Evolutionary conservation across 805 yeast species (phyloP), one percentile per base, ranked within the genome.

Genomic region (Metschnikowia dekortorum): DNA sequence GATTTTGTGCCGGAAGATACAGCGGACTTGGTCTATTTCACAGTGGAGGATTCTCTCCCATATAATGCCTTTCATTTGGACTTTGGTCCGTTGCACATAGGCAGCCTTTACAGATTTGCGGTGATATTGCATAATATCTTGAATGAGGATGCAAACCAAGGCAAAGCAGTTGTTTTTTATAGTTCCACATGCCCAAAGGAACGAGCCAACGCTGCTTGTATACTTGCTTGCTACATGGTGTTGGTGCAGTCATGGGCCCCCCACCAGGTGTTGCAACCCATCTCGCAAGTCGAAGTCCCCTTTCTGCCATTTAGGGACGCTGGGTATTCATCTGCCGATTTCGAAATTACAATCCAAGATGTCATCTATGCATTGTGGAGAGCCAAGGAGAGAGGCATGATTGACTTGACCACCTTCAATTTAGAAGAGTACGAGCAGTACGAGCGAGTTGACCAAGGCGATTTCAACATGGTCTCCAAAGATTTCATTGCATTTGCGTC

Each of bases 401-500:
- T 94, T 40, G 97, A 94, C 63, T 74, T 94, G 63, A 87, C 94
- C 46, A 74, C 79, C 30, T 92, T 94, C 72, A 88, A 91, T 63
- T 75, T 94, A 51, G 98, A 94, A 65, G 96, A 89, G 62, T 92
- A 91, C 66, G 99, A 94, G 67, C 87, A 83, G 61, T 91, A 88
- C 63, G 99, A 94, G 68, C 75, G 96, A 55, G 99, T 94, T 2
- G 98, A 94, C 64, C 94, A 91, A 67, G 99, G 99, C 54, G 99
- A 94, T 68, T 88, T 94, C 61, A 94, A 94, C 66, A 84, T 86
- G 35, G 74, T 94, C 44, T 87, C 96, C 2, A 92, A 94, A 53
- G 96, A 94, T 65, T 94, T 92, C 62, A 85, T 94, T 57, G 99
- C 99, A 31, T 94, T 94, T 77, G 99, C 99, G 5, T 90, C 97